phyloP scores from a whole-genome alignment of 179 eudicot species.

The Nepenthes alata region DNA sequence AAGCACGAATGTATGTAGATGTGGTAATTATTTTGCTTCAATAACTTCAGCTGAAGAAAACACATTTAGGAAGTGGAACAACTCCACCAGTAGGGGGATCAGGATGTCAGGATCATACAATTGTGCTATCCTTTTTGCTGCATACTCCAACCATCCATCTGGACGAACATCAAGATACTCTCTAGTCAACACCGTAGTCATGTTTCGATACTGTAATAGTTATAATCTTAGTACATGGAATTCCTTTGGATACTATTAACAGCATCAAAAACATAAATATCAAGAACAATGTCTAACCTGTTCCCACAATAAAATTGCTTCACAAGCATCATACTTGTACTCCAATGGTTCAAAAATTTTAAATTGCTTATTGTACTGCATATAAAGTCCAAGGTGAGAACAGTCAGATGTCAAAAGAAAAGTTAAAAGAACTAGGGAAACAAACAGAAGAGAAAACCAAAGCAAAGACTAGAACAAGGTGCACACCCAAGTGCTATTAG shows the following conservation, averaged over 20 bases:
- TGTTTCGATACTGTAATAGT: slow-evolving; percentile 92
- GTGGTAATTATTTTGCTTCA: background rate
- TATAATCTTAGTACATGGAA: slow-evolving; percentile 14
- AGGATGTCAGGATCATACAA: slow-evolving; percentile 40
- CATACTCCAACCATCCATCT: slow-evolving; percentile 95
- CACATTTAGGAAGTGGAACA: background rate
- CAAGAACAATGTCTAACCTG: slow-evolving; percentile 40
- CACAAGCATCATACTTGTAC: slow-evolving; percentile 80
- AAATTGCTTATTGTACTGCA: slow-evolving; percentile 81
- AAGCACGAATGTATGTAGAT: background rate
- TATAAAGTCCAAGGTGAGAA: slow-evolving; percentile 3
- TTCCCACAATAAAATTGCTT: slow-evolving; percentile 88
- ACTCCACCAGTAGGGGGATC: slow-evolving; percentile 3
- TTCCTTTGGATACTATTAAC: slow-evolving; percentile 4
- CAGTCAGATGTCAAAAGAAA: slow-evolving; percentile 2
- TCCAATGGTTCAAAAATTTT: slow-evolving; percentile 81
- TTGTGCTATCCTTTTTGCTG: slow-evolving; percentile 93
- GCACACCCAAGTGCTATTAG: slow-evolving; percentile 93
- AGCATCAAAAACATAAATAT: background rate
- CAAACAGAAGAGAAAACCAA: slow-evolving; percentile 1
- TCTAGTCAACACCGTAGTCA: slow-evolving; percentile 94
- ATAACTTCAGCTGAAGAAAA: background rate
- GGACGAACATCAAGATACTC: slow-evolving; percentile 96
- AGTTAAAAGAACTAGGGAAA: background rate
- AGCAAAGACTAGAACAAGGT: slow-evolving; percentile 1